Conservation (phyloP, 441 rosid genomes). For the Gossypium trilobum region DNA sequence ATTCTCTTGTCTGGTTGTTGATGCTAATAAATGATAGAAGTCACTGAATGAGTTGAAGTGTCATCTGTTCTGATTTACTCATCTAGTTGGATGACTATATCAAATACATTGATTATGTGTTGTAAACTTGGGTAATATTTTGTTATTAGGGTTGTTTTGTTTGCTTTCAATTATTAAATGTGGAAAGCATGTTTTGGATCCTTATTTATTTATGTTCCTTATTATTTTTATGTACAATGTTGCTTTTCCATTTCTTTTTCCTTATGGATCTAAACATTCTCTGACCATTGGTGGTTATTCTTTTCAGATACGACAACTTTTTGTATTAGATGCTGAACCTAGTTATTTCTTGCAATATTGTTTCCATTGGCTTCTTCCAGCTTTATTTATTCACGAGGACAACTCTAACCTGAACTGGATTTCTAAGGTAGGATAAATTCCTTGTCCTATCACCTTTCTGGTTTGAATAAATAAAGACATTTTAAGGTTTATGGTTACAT, state of each 20-base stretch:
- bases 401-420: slow-evolving; percentile 58
- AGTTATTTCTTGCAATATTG: slow-evolving; percentile 72
- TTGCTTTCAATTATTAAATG: not conserved
- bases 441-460: slow-evolving; percentile 3
- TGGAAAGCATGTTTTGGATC: not conserved
- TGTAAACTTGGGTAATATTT: not conserved
- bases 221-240: not conserved
- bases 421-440: slow-evolving; percentile 52
- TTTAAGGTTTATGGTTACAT: not conserved
- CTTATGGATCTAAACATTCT: not conserved
- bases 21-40: not conserved
- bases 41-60: not conserved
- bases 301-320: slow-evolving; percentile 61
- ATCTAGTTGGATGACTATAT: not conserved
- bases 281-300: slow-evolving; percentile 17
- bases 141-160: not conserved
- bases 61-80: not conserved
- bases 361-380: slow-evolving; percentile 93
- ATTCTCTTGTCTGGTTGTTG: not conserved
- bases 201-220: not conserved
- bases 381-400: slow-evolving; percentile 60
- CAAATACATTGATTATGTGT: not conserved
- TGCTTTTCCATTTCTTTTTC: not conserved
- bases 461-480: slow-evolving; percentile 3
- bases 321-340: slow-evolving; percentile 62